Evolutionary conservation across 192 early-diverging fungal species (phyloP).

Genomic region (Piromyces finnis): DNA sequence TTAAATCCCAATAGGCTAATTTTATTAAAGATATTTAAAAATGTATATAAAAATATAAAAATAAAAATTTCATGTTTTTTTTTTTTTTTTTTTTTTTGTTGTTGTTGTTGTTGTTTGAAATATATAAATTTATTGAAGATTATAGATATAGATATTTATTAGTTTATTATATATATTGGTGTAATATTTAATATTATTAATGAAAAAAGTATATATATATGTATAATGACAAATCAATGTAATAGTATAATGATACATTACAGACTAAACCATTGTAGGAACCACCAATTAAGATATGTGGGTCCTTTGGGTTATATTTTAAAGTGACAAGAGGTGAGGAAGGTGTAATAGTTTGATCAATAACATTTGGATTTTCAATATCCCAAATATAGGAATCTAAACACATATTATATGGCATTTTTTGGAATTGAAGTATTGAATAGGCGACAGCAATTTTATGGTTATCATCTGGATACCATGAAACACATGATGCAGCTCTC

Average conservation of each 20-base stretch:
- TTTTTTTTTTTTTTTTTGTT: too few species aligned
- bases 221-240: too few species aligned
- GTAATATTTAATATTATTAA: too few species aligned
- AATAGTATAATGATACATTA: conserved; percentile 9
- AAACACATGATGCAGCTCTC: conserved; percentile 26
- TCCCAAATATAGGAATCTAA: conserved; percentile 46
- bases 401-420: conserved; percentile 27
- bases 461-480: conserved; percentile 45
- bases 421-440: conserved; percentile 31
- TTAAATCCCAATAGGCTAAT: conserved; percentile 41
- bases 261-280: conserved; percentile 36
- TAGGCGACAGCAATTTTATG: conserved; percentile 43
- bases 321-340: conserved; percentile 26
- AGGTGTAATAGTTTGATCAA: conserved; percentile 34
- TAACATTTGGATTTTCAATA: conserved; percentile 38
- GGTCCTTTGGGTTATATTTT: conserved; percentile 48
- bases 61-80: too few species aligned
- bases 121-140: too few species aligned
- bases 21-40: too few species aligned
- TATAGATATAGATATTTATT: too few species aligned
- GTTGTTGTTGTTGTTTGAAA: too few species aligned
- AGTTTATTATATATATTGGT: too few species aligned
- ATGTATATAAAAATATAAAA: too few species aligned
- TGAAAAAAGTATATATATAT: too few species aligned
- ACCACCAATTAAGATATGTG: conserved; percentile 39